Percentiles rank a stretch among this genome's conserved stretches.
phyloP scores from a whole-genome alignment of 139 green algal species.

The Gonium pectorale region DNA sequence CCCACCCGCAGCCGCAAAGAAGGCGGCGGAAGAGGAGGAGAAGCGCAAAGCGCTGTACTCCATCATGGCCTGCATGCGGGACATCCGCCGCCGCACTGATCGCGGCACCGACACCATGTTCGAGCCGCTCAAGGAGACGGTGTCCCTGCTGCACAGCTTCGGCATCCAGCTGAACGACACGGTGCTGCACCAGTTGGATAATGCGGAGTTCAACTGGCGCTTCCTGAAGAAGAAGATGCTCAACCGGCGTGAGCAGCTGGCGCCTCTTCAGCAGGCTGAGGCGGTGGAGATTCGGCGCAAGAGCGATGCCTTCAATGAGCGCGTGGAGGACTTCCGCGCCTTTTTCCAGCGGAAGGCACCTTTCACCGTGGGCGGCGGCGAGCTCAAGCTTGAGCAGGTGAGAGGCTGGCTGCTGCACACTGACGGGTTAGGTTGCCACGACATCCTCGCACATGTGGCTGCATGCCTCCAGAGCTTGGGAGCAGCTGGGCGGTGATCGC shows the following conservation, averaged over 20 bases:
- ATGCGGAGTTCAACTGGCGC: constrained; percentile 73
- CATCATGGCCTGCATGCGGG: constrained; percentile 90
- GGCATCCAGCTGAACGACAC: constrained; percentile 74
- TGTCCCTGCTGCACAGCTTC: constrained; percentile 76
- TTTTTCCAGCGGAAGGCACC: constrained; percentile 87
- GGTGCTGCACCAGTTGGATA: constrained; percentile 74
- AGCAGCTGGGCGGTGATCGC: not conserved
- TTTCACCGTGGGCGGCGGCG: constrained; percentile 66
- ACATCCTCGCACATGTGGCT: too few relatives aligned
- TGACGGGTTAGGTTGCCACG: too few relatives aligned
- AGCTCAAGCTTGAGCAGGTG: constrained; percentile 79
- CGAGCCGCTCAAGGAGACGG: constrained; percentile 85
- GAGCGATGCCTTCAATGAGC: constrained; percentile 82
- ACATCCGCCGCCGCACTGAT: constrained; percentile 84
- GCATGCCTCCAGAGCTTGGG: not conserved
- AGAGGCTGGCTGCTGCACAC: too few relatives aligned
- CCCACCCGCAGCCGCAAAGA: constrained; percentile 11
- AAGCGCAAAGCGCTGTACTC: constrained; percentile 76
- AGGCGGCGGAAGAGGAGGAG: constrained; percentile 57
- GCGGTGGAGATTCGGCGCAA: constrained; percentile 84
- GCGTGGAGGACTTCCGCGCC: constrained; percentile 82
- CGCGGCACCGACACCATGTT: constrained; percentile 86
- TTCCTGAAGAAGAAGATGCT: constrained; percentile 92
- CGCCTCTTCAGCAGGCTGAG: constrained; percentile 80
- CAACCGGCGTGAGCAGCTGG: constrained; percentile 80